These are phyloP conservation scores for Stagonosporopsis cucurbitacearum DNA, from an alignment of 2,329 filamentous ascomycete genomes.

Conservation along the genomic window DNA sequence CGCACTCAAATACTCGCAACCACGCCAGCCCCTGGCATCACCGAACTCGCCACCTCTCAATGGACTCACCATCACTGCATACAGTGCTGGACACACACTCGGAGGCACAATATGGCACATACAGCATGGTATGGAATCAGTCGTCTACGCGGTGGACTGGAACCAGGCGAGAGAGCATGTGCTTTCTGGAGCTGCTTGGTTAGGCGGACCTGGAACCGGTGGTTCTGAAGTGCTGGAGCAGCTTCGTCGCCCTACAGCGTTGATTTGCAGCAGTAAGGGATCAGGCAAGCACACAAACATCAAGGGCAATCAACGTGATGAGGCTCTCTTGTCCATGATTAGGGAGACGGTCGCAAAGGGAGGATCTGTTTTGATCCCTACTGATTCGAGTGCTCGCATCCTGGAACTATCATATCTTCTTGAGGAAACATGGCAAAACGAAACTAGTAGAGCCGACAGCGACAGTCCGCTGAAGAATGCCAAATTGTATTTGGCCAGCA, in stretches of 20 bases:
- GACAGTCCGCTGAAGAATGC: slow-evolving; percentile 59
- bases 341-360: slow-evolving; percentile 78
- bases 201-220: slow-evolving; percentile 79
- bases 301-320: slow-evolving; percentile 81
- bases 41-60: slow-evolving; percentile 88
- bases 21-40: slow-evolving; percentile 85
- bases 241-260: slow-evolving; percentile 86
- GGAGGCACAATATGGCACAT: slow-evolving; percentile 99
- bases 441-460: slow-evolving; percentile 31
- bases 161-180: slow-evolving; percentile 97
- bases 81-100: slow-evolving; percentile 93
- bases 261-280: slow-evolving; percentile 89
- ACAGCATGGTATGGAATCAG: slow-evolving; percentile 93
- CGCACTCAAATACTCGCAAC: slow-evolving; percentile 94
- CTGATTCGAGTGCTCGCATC: slow-evolving; percentile 93
- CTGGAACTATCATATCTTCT: slow-evolving; percentile 90
- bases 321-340: slow-evolving; percentile 82
- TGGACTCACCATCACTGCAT: slow-evolving; percentile 92
- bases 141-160: slow-evolving; percentile 98
- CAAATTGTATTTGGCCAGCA: slow-evolving; percentile 80
- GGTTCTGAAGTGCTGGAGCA: slow-evolving; percentile 93
- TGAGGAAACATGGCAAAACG: slow-evolving; percentile 80
- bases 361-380: slow-evolving; percentile 90
- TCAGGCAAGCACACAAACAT: slow-evolving; percentile 74
- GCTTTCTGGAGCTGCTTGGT: slow-evolving; percentile 89